Evolutionary conservation across 2,329 filamentous ascomycete species (phyloP).

Genomic region (Trichoderma koningii): DNA sequence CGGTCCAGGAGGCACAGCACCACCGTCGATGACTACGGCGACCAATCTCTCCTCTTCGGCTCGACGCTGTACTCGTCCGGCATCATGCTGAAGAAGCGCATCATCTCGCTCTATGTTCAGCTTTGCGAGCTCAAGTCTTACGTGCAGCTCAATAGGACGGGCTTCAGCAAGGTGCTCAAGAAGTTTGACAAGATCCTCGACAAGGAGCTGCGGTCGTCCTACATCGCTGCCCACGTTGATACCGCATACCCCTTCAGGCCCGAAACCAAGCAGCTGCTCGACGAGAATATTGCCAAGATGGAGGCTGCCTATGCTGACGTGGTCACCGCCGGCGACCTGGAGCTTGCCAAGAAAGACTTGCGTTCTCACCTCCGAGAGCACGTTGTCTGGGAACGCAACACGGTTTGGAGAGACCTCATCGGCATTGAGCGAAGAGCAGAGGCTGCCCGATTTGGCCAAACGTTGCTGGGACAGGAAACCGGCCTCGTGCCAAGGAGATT

Average conservation of each 20-base stretch:
- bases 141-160: slow-evolving; percentile 92
- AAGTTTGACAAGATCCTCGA: slow-evolving; percentile 98
- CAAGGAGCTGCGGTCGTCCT: slow-evolving; percentile 73
- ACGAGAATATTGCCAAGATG: slow-evolving; percentile 71
- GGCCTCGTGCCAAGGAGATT: slow-evolving; percentile 68
- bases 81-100: slow-evolving; percentile 90
- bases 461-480: slow-evolving; percentile 74
- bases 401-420: slow-evolving; percentile 98
- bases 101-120: slow-evolving; percentile 83
- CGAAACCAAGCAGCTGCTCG: slow-evolving; percentile 68
- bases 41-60: slow-evolving; percentile 67
- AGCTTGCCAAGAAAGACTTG: slow-evolving; percentile 78
- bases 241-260: slow-evolving; percentile 79
- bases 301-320: slow-evolving; percentile 80
- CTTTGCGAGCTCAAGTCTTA: slow-evolving; percentile 96
- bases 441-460: slow-evolving; percentile 86
- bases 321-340: slow-evolving; percentile 77
- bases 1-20: slow-evolving; percentile 65
- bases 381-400: slow-evolving; percentile 98
- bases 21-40: slow-evolving; percentile 75
- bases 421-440: slow-evolving; percentile 94
- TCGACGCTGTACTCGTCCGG: slow-evolving; percentile 65
- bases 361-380: slow-evolving; percentile 91
- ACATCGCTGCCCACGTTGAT: slow-evolving; percentile 73
- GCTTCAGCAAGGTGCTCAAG: slow-evolving; percentile 94